phyloP scores from a whole-genome alignment of 495 filamentous ascomycete genomes.

The Penicillium chermesinum region DNA sequence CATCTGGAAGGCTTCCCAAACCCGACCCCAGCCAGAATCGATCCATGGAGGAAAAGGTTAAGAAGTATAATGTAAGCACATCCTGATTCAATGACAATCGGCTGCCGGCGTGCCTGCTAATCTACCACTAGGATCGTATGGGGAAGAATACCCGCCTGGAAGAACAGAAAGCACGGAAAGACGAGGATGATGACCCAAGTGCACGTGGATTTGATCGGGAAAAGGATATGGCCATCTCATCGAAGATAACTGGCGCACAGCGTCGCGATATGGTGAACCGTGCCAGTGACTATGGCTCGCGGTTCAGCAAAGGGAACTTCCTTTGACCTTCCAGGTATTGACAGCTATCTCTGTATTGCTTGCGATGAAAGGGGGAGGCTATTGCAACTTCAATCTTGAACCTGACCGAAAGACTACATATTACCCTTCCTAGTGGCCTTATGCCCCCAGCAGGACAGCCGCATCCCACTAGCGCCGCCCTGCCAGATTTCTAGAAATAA shows the following conservation, averaged over 20 bases:
- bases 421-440: too few species aligned
- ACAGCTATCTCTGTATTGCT: too few species aligned
- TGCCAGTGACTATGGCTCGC: constrained; percentile 74
- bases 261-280: constrained; percentile 73
- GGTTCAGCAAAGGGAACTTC: constrained; percentile 75
- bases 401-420: too few species aligned
- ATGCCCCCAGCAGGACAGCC: background rate
- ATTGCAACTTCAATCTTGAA: too few species aligned
- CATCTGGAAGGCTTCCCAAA: constrained; percentile 4
- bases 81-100: background rate
- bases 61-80: constrained; percentile 52
- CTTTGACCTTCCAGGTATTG: constrained; percentile 13
- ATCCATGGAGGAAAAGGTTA: constrained; percentile 47
- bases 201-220: constrained; percentile 83
- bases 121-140: constrained; percentile 46
- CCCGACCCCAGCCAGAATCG: constrained; percentile 13
- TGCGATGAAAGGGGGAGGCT: too few species aligned
- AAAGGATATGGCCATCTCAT: constrained; percentile 83
- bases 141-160: constrained; percentile 61
- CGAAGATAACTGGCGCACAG: constrained; percentile 67
- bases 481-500: too few species aligned
- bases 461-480: too few species aligned
- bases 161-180: constrained; percentile 51
- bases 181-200: constrained; percentile 92
- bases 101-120: background rate